Evolutionary conservation across 2,329 filamentous ascomycete genomes (phyloP), one percentile per base, ranked within the genome.

Genomic region (Pseudogymnoascus verrucosus): DNA sequence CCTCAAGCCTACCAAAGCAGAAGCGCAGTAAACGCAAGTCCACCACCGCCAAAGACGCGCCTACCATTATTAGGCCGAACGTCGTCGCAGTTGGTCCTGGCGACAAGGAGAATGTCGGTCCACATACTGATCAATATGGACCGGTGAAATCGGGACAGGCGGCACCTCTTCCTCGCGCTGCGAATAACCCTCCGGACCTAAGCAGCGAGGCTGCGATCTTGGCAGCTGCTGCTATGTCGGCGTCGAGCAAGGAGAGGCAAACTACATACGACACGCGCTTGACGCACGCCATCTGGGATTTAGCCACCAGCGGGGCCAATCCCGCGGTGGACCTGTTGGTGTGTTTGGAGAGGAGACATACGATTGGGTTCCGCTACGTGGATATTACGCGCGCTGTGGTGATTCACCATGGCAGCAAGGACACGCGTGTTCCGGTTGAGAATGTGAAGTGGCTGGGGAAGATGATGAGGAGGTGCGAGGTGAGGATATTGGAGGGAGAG

Each of bases 371-470:
- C 78, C 87, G 93, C 60, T 99, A 99, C 73, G 93, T 96, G 16
- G 95, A 99, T 73, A 96, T 99, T 68, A 96, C 89, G 5, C 85
- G 92, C 7, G 85, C 91, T 0, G 90, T 98, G 0, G 89, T 97
- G 23, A 96, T 99, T 68, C 93, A 97, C 71, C 95, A 99, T 74
- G 95, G 95, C 39, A 91, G 86, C 71, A 87, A 90, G 69, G 95
- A 99, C 72, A 92, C 89, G 5, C 85, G 95, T 23, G 95, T 99
- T 1, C 95, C 95, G 0, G 89, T 96, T 12, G 95, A 96, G 64
- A 99, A 99, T 71, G 91, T 97, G 21, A 84, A 89, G 68, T 99
- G 95, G 95, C 82, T 99, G 6, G 93, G 92, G 64, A 93, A 93
- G 76, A 90, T 90, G 44, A 98, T 99, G 93, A 86, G 90, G 31